A percentile compares a stretch with the other conserved stretches of the same genome.
Conservation (phyloP, 2,329 filamentous ascomycete species). For the Pestalotiopsis sp. region DNA sequence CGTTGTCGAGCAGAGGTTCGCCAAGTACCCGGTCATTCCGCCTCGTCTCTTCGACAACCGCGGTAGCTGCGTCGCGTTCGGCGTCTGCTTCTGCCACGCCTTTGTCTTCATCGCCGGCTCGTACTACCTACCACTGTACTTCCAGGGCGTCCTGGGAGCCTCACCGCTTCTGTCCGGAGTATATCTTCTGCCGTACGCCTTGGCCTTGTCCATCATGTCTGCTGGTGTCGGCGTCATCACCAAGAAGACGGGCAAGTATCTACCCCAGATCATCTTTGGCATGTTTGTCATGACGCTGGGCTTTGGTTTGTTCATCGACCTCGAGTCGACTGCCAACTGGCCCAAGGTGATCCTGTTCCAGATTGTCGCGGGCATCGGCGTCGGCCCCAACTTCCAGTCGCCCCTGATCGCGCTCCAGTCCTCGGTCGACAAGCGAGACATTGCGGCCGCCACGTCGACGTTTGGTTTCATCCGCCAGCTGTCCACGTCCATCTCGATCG, state of each 20-base stretch:
- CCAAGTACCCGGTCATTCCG: constrained; percentile 78
- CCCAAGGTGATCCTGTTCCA: constrained; percentile 61
- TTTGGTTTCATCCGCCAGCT: constrained; percentile 70
- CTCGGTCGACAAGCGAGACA: constrained; percentile 60
- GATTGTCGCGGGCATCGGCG: constrained; percentile 62
- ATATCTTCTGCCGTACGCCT: constrained; percentile 69
- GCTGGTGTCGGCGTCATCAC: constrained; percentile 56
- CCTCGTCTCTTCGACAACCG: constrained; percentile 65
- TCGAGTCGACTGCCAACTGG: constrained; percentile 56
- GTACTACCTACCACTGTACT: constrained; percentile 84
- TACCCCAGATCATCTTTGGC: constrained; percentile 58
- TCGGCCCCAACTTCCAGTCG: constrained; percentile 69
- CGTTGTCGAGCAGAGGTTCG: constrained; percentile 70
- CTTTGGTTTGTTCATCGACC: constrained; percentile 62
- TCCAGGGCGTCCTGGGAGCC: constrained; percentile 65
- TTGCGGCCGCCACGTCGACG: constrained; percentile 67
- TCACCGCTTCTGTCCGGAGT: constrained; percentile 66
- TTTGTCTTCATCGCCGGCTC: constrained; percentile 74
- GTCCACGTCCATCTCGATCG: constrained; percentile 66
- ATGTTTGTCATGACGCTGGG: constrained; percentile 63
- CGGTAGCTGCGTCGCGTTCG: constrained; percentile 66
- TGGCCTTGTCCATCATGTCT: constrained; percentile 66
- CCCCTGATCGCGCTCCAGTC: constrained; percentile 69
- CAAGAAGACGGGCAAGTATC: constrained; percentile 66
- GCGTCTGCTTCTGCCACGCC: constrained; percentile 71